Base-by-base conservation (phyloP, 805 yeast species). In the Candida easanensis region DNA sequence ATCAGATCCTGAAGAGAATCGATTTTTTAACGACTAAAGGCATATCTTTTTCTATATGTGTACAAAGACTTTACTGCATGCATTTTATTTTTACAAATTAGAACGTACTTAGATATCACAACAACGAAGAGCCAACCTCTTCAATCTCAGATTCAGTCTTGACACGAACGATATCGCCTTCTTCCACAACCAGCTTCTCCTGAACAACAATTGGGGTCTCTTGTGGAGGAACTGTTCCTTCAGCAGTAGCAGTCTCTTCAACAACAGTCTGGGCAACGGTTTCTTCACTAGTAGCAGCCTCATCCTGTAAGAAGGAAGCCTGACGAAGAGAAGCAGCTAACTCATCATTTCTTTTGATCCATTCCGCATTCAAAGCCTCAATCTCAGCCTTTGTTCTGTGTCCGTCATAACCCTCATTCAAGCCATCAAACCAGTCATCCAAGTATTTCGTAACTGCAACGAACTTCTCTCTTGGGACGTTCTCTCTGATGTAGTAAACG, bases 81-180 rank as follows among this genome's bases (percentile, higher is more conserved):
- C 30, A 26, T 26, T 26, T 8, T 22, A 22, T 22, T 22, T 10
- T n/a, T n/a, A n/a, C n/a, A n/a, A n/a, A n/a, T n/a, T n/a, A 23
- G 11, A 23, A 23, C 26, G 11, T 9, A 11, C 11, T 9, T 8
- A 23, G 26, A 15, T 16, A 32, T 33, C 15, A 42, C 35, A 42
- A 33, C 13, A 42, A 15, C 11, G 38, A 9, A 25, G 46, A 33
- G 2, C 36, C 40, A 9, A 21, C 42, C 18, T 28, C 33, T 27
- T 32, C 33, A 30, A 16, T 14, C 19, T 30, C 27, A 16, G 57
- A 49, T 26, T 42, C 39, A 4, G 51, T 45, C 5, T 34, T 41
- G 5, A 42, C 50, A 15, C 39, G 33, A 18, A 54, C 61, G 22
- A 55, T 47, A 36, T 57, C 61, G 35, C 50, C 59, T 15, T 52